Conservation (phyloP, 1,284 basidiomycete species). For the Boletus hoseneyae region DNA sequence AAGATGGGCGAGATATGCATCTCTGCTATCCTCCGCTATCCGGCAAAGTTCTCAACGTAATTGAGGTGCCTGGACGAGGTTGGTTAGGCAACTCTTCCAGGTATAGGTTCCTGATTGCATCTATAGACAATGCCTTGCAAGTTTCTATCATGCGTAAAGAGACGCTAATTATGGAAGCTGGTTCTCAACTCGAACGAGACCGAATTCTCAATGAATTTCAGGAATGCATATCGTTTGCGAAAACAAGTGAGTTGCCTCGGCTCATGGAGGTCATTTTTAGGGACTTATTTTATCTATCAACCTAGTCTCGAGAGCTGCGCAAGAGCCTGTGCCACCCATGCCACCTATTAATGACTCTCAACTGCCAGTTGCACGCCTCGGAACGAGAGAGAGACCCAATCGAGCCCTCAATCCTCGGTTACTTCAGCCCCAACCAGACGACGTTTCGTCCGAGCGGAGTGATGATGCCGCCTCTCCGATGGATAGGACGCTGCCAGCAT, state of each 20-base stretch:
- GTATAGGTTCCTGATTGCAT: conserved; percentile 13
- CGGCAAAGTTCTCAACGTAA: conserved; percentile 86
- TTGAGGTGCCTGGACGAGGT: conserved; percentile 60
- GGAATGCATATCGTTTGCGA: conserved; percentile 83
- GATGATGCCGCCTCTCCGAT: not conserved
- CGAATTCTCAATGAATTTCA: conserved; percentile 71
- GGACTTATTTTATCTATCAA: not conserved
- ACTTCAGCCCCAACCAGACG: conserved; percentile 1
- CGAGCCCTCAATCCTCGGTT: conserved; percentile 22
- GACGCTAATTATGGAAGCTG: conserved; percentile 65
- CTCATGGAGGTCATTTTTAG: not conserved
- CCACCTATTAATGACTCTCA: conserved; percentile 37
- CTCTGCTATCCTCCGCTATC: conserved; percentile 94
- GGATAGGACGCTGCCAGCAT: not conserved
- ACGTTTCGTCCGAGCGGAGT: not conserved
- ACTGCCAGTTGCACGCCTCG: not conserved
- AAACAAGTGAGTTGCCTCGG: conserved; percentile 49
- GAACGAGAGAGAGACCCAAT: conserved; percentile 21
- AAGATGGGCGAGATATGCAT: conserved; percentile 82
- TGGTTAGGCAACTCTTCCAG: conserved; percentile 22
- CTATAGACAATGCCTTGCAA: conserved; percentile 65
- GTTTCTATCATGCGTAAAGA: conserved; percentile 91
- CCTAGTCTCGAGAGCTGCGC: conserved; percentile 56
- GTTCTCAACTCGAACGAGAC: conserved; percentile 63
- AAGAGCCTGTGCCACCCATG: conserved; percentile 57